A percentile compares a stretch with the other conserved stretches of the same genome.
phyloP scores from a whole-genome alignment of 495 filamentous ascomycete genomes.

The Recurvomyces mirabilis region DNA sequence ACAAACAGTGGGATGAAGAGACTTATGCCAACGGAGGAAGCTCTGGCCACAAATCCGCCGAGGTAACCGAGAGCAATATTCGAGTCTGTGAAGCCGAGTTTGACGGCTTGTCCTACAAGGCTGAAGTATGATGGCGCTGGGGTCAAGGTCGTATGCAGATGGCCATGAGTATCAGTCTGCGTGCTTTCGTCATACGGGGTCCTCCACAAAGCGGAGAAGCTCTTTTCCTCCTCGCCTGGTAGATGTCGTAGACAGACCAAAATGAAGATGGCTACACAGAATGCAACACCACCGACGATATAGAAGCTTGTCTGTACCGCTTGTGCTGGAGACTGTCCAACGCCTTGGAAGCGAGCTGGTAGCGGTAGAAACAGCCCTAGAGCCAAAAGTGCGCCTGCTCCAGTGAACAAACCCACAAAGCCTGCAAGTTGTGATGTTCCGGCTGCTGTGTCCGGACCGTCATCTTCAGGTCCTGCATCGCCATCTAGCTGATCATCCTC shows the following conservation, averaged over 20 bases:
- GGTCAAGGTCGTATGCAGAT: slow-evolving; percentile 13
- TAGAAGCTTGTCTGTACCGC: slow-evolving; percentile 78
- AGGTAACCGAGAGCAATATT: slow-evolving; percentile 80
- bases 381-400: slow-evolving; percentile 79
- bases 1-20: slow-evolving; percentile 87
- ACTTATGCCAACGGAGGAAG: slow-evolving; percentile 90
- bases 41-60: slow-evolving; percentile 87
- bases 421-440: slow-evolving; percentile 64
- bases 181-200: slow-evolving; percentile 13
- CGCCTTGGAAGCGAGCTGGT: slow-evolving; percentile 61
- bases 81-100: slow-evolving; percentile 60
- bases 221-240: slow-evolving; percentile 66
- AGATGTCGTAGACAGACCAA: slow-evolving; percentile 71
- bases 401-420: slow-evolving; percentile 83
- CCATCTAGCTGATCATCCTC: background rate
- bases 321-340: slow-evolving; percentile 51
- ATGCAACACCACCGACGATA: slow-evolving; percentile 59
- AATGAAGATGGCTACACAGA: slow-evolving; percentile 61
- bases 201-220: slow-evolving; percentile 43
- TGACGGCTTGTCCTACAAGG: slow-evolving; percentile 49
- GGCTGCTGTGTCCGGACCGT: slow-evolving; percentile 13
- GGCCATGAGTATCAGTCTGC: slow-evolving; percentile 1
- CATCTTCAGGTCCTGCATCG: background rate
- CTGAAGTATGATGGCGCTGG: slow-evolving; percentile 25
- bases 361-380: slow-evolving; percentile 73